A percentile compares a stretch with the other conserved stretches of the same genome.
Evolutionary conservation across 1,284 basidiomycete genomes (phyloP).

Genomic region (Pseudozyma sp.): DNA sequence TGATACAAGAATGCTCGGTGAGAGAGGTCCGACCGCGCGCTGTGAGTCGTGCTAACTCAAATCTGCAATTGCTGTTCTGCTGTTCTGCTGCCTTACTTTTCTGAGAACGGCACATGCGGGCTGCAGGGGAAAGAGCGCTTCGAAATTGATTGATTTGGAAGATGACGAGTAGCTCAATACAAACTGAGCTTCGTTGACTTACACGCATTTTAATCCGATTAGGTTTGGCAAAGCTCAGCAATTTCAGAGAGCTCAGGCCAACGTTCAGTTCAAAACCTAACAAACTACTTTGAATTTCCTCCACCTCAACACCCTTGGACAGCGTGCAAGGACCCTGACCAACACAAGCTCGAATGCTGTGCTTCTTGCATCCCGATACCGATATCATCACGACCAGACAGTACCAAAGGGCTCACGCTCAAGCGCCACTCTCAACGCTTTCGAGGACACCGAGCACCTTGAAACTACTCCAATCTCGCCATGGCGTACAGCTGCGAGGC

Average conservation of each 20-base stretch:
- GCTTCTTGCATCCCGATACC: too few species aligned
- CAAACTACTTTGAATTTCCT: constrained; percentile 6
- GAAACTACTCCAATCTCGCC: background rate
- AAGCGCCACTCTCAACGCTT: too few species aligned
- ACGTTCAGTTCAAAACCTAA: constrained; percentile 5
- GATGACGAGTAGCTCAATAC: constrained; percentile 1
- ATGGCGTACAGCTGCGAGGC: constrained; percentile 39
- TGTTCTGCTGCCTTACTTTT: constrained; percentile 1
- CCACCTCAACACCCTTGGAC: constrained; percentile 20
- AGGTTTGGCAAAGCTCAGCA: background rate
- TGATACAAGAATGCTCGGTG: background rate
- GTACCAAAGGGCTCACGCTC: background rate
- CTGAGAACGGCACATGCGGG: background rate
- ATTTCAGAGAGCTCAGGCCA: constrained; percentile 12
- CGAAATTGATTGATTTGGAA: background rate
- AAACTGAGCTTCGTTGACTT: constrained; percentile 1
- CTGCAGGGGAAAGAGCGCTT: constrained; percentile 8
- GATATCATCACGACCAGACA: background rate
- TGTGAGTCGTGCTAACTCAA: too few species aligned
- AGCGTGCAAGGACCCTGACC: constrained; percentile 23
- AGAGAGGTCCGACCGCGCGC: constrained; percentile 16
- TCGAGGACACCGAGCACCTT: background rate
- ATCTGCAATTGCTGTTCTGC: too few species aligned
- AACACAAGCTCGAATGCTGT: background rate
- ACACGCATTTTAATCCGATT: constrained; percentile 17